Base-by-base conservation (phyloP, 2,329 filamentous ascomycete species). In the Didymella keratinophila region DNA sequence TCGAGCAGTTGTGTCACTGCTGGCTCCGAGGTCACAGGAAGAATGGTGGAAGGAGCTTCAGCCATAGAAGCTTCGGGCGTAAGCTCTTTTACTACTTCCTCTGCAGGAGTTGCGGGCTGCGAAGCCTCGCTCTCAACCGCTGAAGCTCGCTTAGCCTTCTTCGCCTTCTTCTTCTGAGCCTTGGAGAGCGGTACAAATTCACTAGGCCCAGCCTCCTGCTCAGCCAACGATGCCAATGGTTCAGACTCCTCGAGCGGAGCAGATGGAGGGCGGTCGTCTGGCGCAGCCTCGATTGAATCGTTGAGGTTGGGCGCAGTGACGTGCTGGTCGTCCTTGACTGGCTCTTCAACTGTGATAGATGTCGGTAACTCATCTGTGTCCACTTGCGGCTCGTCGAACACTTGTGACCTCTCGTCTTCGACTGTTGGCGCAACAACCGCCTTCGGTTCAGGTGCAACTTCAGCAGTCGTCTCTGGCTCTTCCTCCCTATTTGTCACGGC, bases 121-220 rank as follows among this genome's bases (percentile, higher is more conserved):
- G 58, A 62, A 16, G 20, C 44, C 25, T 64, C 63, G n/a, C 42
- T 53, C 11, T 66, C 62, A 12, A 59, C 54, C 18, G 56, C 36
- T 36, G 67, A 69, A 21, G 56, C 56, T n/a, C 64, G 68, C 50
- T 72, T 71, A 16, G 61, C 63, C 27, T 72, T 71, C 61, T 71
- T 70, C 3, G 62, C 57, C 52, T 72, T 73, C 64, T 71, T 72
- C 60, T 67, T 69, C 34, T 70, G 66, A 2, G 68, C 36, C 51
- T 74, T 73, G 4, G 68, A 69, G 14, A 72, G 56, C 11, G 51
- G 49, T n/a, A 59, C 60, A 51, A 56, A 55, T 23, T 52, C 43
- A 11, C 57, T 37, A 18, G 34, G 23, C 4, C 14, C 43, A 16
- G 43, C 9, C 6, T 50, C 53, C 28, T 27, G 37, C 2, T 18